Base-by-base conservation (phyloP, 1,284 basidiomycete species). In the Fereydounia khargensis region DNA sequence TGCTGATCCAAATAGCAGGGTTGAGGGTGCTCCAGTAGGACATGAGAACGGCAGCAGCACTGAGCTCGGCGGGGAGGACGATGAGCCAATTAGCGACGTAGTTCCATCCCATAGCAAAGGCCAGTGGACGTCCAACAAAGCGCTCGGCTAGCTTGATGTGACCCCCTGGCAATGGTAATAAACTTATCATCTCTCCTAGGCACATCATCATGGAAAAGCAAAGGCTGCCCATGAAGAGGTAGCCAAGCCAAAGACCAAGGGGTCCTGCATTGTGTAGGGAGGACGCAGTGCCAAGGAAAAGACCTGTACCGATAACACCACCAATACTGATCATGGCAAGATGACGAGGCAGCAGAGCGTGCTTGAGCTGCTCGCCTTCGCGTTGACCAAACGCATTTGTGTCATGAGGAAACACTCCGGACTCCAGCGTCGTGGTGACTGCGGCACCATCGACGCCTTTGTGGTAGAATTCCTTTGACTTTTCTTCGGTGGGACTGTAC, bases 141-240 rank as follows among this genome's bases (percentile, higher is more conserved):
- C 86, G 84, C 65, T 84, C 84, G 2, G 87, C 85, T 25, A 90
- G 80, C 44, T 82, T 86, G 76, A 91, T 87, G 74, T 89, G 88
- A 7, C 89, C 84, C 60, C 84, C 86, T 48, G 79, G 63, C 54
- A 82, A 78, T 42, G 77, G 77, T 25, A 87, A 80, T 69, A 81
- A 87, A 10, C 76, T 71, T 49, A 78, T 67, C 76, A 79, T 77
- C 60, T 79, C 78, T 35, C 78, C 79, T 24, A 80, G 74, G 23
- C 70, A 78, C 39, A 78, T 71, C 76, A 76, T 74, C 46, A 73
- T 63, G 42, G 65, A 41, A 44, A 51, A 64, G 37, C 64, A 67
- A 27, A 65, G 53, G 35, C 47, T 48, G 46, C 68, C 61, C 65
- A 77, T 74, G 39, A 73, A 48, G 17, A 73, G 50, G 47, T 77